Conservation (phyloP, 169 alveolate genomes). For the Toxoplasma gondii region DNA sequence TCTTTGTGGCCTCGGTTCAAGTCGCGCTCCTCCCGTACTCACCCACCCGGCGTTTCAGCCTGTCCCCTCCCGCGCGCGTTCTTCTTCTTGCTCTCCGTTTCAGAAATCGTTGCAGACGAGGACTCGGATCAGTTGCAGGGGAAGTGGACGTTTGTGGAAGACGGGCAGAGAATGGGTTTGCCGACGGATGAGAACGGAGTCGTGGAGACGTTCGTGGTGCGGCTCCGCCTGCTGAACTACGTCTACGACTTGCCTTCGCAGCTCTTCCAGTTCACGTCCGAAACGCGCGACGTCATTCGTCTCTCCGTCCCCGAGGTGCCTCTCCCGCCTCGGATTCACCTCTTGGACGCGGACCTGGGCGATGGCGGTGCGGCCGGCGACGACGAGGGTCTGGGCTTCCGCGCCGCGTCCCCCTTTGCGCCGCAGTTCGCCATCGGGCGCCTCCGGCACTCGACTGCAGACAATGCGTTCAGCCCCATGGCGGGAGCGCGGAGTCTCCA, state of each 20-base stretch:
- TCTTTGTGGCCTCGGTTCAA: too few species aligned
- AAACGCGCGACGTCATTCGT: constrained; percentile 53
- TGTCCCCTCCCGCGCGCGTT: neutral
- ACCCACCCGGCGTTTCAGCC: neutral
- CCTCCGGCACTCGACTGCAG: neutral
- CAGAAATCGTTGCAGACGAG: constrained; percentile 24
- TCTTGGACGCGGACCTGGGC: neutral
- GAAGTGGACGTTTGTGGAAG: constrained; percentile 32
- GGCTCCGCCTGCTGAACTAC: constrained; percentile 55
- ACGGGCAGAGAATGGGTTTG: constrained; percentile 23
- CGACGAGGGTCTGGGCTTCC: constrained; percentile 38
- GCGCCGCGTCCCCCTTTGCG: neutral
- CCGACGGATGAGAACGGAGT: constrained; percentile 54
- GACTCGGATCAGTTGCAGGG: constrained; percentile 51
- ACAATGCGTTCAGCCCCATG: neutral
- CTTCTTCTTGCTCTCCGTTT: neutral
- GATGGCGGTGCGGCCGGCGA: constrained; percentile 34
- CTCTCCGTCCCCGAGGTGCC: constrained; percentile 60
- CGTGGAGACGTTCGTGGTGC: constrained; percentile 45
- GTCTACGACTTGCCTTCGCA: constrained; percentile 53
- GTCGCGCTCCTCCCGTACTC: neutral
- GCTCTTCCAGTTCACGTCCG: constrained; percentile 39
- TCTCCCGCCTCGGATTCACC: constrained; percentile 44
- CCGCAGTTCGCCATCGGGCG: neutral
- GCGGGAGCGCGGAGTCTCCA: neutral